A percentile compares a stretch with the other conserved stretches of the same genome.
These are phyloP conservation scores for Sclerospora graminicola DNA, from an alignment of 352 stramenopile genomes.

Conservation along the genomic window DNA sequence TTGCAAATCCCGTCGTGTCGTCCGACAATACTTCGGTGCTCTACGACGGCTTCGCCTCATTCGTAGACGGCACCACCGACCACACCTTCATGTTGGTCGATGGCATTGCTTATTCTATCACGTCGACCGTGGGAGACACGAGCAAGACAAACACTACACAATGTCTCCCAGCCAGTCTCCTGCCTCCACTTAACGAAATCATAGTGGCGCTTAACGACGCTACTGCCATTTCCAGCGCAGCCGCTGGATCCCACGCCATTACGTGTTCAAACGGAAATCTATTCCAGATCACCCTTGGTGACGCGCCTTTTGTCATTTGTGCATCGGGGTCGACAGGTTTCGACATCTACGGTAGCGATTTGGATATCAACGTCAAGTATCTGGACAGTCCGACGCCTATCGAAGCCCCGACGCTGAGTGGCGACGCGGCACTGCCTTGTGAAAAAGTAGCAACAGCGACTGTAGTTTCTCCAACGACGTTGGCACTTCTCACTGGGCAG, in stretches of 20 bases:
- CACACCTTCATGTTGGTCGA: constrained; percentile 20
- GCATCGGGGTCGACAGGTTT: constrained; percentile 2
- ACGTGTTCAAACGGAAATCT: neutral
- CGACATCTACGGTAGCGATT: constrained; percentile 5
- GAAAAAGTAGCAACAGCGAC: neutral
- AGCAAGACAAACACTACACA: no score
- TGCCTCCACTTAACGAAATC: neutral
- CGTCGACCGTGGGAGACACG: neutral
- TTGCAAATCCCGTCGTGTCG: constrained; percentile 10
- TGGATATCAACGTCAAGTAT: constrained; percentile 11
- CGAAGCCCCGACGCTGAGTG: neutral
- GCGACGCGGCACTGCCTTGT: neutral
- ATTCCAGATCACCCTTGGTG: constrained; percentile 5
- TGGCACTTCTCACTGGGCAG: constrained; percentile 9
- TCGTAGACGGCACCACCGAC: constrained; percentile 3
- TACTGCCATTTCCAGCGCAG: constrained; percentile 5
- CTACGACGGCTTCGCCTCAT: constrained; percentile 13
- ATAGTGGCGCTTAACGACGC: neutral
- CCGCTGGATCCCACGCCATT: neutral
- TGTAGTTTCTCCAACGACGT: constrained; percentile 4
- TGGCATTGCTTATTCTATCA: constrained; percentile 6
- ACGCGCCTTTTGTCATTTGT: constrained; percentile 8
- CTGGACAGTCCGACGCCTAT: neutral
- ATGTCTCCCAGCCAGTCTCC: neutral
- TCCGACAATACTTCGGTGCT: constrained; percentile 6